Percentiles rank a stretch among this genome's conserved stretches.
phyloP scores from a whole-genome alignment of 441 rosid genomes.

The Hura crepitans region DNA sequence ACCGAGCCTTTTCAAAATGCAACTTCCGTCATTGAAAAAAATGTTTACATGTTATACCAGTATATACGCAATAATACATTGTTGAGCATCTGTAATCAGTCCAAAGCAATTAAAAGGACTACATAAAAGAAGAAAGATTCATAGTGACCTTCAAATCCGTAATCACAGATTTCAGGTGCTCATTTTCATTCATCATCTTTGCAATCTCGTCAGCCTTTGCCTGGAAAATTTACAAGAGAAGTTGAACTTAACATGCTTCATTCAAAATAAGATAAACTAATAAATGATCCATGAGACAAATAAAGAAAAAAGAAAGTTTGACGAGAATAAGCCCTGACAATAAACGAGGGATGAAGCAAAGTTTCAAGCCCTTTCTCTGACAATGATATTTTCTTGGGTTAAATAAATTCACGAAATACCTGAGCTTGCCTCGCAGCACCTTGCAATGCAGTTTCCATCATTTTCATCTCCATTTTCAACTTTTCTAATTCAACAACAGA shows the following conservation, averaged over 20 bases:
- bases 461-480: slow-evolving; percentile 77
- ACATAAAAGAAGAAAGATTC: background rate
- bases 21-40: background rate
- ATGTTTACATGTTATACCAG: background rate
- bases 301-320: background rate
- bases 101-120: background rate
- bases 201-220: slow-evolving; percentile 99
- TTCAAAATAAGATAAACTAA: background rate
- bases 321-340: background rate
- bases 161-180: slow-evolving; percentile 70
- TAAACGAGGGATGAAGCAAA: background rate
- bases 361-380: background rate
- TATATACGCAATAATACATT: background rate
- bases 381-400: background rate
- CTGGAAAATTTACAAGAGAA: slow-evolving; percentile 36
- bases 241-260: slow-evolving; percentile 16
- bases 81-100: background rate
- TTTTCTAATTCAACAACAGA: slow-evolving; percentile 61
- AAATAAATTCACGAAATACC: slow-evolving; percentile 41
- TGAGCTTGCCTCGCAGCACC: slow-evolving; percentile 99
- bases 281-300: background rate
- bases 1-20: background rate
- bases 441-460: slow-evolving; percentile 93
- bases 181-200: slow-evolving; percentile 91
- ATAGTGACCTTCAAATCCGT: slow-evolving; percentile 79